These are phyloP conservation scores for Ascochyta clinopodiicola DNA, from an alignment of 2,329 filamentous ascomycete species.

Conservation along the genomic window DNA sequence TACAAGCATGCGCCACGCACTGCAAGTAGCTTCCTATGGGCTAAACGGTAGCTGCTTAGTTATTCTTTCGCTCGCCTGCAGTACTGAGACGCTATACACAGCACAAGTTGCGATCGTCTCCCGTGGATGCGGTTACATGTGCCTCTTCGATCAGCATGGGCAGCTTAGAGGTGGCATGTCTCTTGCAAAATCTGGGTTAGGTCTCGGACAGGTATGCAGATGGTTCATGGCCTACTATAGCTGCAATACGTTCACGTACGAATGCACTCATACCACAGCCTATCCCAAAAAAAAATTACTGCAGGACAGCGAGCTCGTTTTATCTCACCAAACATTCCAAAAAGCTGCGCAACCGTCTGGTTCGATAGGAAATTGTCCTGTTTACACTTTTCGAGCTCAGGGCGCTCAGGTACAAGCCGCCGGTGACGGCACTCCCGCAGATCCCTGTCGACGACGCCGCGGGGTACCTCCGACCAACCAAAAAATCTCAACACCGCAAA, in stretches of 20 bases:
- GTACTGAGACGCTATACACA: neutral
- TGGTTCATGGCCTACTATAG: neutral
- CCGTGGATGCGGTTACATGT: neutral
- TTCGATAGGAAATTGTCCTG: too few species aligned
- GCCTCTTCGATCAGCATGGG: neutral
- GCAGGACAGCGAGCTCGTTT: neutral
- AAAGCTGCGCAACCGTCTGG: too few species aligned
- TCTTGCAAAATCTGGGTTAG: neutral
- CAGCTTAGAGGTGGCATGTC: neutral
- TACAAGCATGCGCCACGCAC: neutral
- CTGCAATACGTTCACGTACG: neutral
- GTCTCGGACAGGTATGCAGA: neutral
- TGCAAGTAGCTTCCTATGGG: neutral
- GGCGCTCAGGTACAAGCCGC: neutral
- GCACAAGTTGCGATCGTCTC: neutral
- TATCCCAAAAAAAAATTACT: neutral
- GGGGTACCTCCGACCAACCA: slow-evolving; percentile 16
- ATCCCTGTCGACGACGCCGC: slow-evolving; percentile 1
- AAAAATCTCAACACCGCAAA: slow-evolving; percentile 22
- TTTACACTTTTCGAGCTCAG: neutral
- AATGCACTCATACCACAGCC: neutral
- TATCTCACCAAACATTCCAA: neutral
- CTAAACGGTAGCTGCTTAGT: neutral
- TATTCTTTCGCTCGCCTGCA: neutral
- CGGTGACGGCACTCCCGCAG: slow-evolving; percentile 10